Evolutionary conservation across 2,329 filamentous ascomycete species (phyloP).

Genomic region (Eutypa lata): DNA sequence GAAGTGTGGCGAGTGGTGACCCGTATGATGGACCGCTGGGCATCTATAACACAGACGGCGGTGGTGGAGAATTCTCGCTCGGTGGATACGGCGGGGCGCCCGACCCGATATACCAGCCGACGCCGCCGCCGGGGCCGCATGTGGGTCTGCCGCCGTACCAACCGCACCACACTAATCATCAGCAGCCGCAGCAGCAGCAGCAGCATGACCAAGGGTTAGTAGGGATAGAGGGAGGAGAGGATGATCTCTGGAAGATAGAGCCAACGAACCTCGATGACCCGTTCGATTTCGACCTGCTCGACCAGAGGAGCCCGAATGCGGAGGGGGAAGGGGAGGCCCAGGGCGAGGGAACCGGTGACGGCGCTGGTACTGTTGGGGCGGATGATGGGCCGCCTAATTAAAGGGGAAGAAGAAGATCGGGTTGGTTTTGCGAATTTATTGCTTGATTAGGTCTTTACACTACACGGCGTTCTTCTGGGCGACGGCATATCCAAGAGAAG

Average conservation of each 20-base stretch:
- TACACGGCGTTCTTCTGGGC: no score
- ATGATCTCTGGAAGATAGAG: not conserved
- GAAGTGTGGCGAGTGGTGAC: not conserved
- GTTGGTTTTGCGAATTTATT: no score
- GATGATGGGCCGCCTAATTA: no score
- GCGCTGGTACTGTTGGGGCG: no score
- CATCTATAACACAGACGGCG: not conserved
- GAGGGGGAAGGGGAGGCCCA: not conserved
- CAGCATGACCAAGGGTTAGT: slow-evolving; percentile 15
- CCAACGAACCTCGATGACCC: not conserved
- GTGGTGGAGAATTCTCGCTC: not conserved
- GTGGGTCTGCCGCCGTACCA: not conserved
- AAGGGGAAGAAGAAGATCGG: no score
- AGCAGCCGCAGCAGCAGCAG: slow-evolving; percentile 2
- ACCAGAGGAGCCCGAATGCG: not conserved
- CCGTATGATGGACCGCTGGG: not conserved
- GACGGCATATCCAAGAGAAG: no score
- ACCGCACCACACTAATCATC: not conserved
- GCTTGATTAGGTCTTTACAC: no score
- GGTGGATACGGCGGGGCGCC: not conserved
- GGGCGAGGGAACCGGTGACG: not conserved
- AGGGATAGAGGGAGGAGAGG: slow-evolving; percentile 3
- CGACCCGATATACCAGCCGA: not conserved
- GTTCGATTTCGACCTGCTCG: not conserved
- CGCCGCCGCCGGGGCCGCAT: not conserved